Evolutionary conservation across 768 basidiomycete genomes (phyloP), one percentile per base, ranked within the genome.

Genomic region (Cytidiella melzeri): DNA sequence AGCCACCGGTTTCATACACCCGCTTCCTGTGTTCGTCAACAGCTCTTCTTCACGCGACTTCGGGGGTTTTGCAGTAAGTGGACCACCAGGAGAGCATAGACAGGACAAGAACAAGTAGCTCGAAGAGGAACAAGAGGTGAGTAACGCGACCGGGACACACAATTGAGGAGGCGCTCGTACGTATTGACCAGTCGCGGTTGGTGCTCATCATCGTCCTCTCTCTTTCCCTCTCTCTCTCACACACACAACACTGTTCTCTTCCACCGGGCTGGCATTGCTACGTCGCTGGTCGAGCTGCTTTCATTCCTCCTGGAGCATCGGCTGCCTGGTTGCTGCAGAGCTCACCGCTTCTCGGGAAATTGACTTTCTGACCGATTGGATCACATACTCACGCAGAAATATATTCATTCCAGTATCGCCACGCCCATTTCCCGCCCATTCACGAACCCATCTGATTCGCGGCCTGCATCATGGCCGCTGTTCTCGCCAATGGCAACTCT

Each of bases 381-480:
- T 34, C 30, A 34, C 30, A 15, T 7, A 34, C 30, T 34, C 30
- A 34, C 30, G 30, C 30, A n/a, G n/a, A n/a, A n/a, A n/a, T 34
- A 34, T 15, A 34, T 34, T 15, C 30, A 15, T 34, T 34, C 9
- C 30, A 34, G 30, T 34, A 7, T 34, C 30, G 30, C 9, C 30
- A 34, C 30, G 7, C 36, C 36, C 36, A 37, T 37, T 37, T 18
- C 18, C 36, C 18, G 18, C 18, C 36, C 40, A 21, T 21, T 21
- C 43, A 44, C 43, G 11, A 44, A 6, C 19, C 43, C 28, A 44
- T 26, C 23, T 26, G 43, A 44, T 6, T 5, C 11, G 10, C 6
- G 9, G 34, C 20, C 34, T 41, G 39, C 43, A 21, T 27, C 39
- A 63, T 63, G 61, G 53, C 61, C 42, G 60, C 61, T 37, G 60